A percentile compares a stretch with the other conserved stretches of the same genome.
Conservation (phyloP, 768 basidiomycete genomes). For the Amanita molliuscula region DNA sequence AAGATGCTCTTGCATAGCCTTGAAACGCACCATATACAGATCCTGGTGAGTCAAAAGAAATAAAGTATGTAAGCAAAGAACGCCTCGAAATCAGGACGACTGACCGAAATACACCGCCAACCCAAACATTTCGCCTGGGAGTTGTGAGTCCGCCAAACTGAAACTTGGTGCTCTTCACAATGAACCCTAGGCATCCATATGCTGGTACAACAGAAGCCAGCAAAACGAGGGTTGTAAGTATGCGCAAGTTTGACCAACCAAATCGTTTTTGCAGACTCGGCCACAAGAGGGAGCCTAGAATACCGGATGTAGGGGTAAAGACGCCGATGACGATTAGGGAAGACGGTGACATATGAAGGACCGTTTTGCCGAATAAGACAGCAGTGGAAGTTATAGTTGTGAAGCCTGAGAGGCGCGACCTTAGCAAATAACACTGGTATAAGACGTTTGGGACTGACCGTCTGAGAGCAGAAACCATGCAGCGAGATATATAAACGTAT, state of each 20-base stretch:
- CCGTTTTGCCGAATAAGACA: constrained; percentile 85
- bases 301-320: constrained; percentile 69
- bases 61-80: not conserved
- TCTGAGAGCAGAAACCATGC: constrained; percentile 96
- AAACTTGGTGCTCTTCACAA: constrained; percentile 32
- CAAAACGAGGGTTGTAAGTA: constrained; percentile 58
- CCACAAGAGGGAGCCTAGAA: constrained; percentile 76
- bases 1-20: constrained; percentile 79
- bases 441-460: constrained; percentile 30
- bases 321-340: constrained; percentile 74
- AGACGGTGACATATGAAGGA: constrained; percentile 69
- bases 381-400: constrained; percentile 90
- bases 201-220: constrained; percentile 59
- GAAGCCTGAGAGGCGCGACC: constrained; percentile 43
- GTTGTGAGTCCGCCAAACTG: constrained; percentile 69
- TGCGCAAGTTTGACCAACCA: constrained; percentile 54
- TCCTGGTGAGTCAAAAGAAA: constrained; percentile 22
- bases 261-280: constrained; percentile 60
- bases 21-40: constrained; percentile 86
- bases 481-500: constrained; percentile 83
- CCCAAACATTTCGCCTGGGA: constrained; percentile 74
- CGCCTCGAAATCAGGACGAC: constrained; percentile 9
- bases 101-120: constrained; percentile 76
- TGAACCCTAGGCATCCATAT: constrained; percentile 79
- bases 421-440: not conserved